Percentiles rank a stretch among this genome's conserved stretches.
phyloP scores from a whole-genome alignment of 2,329 filamentous ascomycete genomes.

The Verticillium longisporum region DNA sequence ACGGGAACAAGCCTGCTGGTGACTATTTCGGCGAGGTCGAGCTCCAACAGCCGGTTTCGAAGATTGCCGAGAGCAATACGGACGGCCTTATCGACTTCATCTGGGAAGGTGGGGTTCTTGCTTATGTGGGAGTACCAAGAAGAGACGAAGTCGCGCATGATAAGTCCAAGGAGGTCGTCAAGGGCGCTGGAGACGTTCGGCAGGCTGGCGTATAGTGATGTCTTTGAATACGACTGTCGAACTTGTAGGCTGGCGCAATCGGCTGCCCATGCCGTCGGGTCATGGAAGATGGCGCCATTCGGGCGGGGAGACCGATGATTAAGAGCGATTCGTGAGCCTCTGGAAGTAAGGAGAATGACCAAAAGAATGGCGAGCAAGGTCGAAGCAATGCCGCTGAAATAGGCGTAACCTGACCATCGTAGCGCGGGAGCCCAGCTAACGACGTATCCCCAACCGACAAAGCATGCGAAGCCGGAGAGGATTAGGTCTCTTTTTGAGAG shows the following conservation, averaged over 20 bases:
- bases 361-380: slow-evolving; percentile 48
- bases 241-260: slow-evolving; percentile 62
- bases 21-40: slow-evolving; percentile 78
- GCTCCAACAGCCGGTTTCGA: slow-evolving; percentile 61
- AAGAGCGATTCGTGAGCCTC: slow-evolving; percentile 34
- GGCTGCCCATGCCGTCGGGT: slow-evolving; percentile 56
- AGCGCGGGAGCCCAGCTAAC: slow-evolving; percentile 77
- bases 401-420: slow-evolving; percentile 80
- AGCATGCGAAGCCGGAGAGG: slow-evolving; percentile 60
- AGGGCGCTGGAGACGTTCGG: slow-evolving; percentile 72
- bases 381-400: slow-evolving; percentile 61
- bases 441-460: slow-evolving; percentile 83
- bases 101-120: slow-evolving; percentile 68
- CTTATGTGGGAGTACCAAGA: slow-evolving; percentile 90
- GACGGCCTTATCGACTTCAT: slow-evolving; percentile 79
- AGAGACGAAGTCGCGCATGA: slow-evolving; percentile 76
- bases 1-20: slow-evolving; percentile 82
- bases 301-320: slow-evolving; percentile 31
- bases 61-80: slow-evolving; percentile 66
- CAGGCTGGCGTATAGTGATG: slow-evolving; percentile 68
- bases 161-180: slow-evolving; percentile 69
- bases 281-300: slow-evolving; percentile 52
- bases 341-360: slow-evolving; percentile 56
- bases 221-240: slow-evolving; percentile 59
- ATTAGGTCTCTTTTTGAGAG: slow-evolving; percentile 67